Evolutionary conservation across 192 early-diverging fungal genomes (phyloP).

Genomic region (Gamsiella multidivaricata): DNA sequence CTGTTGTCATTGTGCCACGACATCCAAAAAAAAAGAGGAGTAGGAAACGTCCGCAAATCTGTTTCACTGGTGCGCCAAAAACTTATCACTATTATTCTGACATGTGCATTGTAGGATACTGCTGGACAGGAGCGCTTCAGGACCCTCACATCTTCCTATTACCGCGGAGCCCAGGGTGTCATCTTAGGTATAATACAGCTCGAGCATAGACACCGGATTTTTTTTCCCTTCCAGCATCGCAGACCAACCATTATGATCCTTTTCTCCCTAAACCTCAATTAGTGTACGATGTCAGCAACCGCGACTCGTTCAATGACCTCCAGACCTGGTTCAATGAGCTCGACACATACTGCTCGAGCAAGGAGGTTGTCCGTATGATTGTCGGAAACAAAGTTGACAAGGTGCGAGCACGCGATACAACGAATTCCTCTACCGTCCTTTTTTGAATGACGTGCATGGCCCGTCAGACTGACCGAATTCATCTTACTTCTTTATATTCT

Average conservation of each 20-base stretch:
- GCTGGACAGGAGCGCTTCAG: slow-evolving; percentile 99
- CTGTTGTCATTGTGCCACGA: background rate
- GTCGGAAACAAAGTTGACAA: slow-evolving; percentile 99
- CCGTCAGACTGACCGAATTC: slow-evolving; percentile 26
- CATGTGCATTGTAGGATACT: slow-evolving; percentile 79
- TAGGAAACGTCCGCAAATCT: no score
- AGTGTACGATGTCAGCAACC: slow-evolving; percentile 98
- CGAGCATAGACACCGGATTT: slow-evolving; percentile 11
- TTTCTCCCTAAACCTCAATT: background rate
- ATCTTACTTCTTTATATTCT: background rate
- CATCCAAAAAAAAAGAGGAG: no score
- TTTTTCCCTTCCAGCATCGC: background rate
- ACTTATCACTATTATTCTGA: slow-evolving; percentile 9
- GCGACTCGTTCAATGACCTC: slow-evolving; percentile 93
- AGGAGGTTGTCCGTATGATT: slow-evolving; percentile 95
- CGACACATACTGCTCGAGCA: slow-evolving; percentile 87
- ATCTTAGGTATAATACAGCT: slow-evolving; percentile 77
- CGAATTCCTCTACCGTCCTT: background rate
- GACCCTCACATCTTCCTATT: slow-evolving; percentile 97
- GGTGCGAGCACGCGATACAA: slow-evolving; percentile 57
- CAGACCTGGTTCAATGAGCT: slow-evolving; percentile 96
- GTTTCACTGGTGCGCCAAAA: background rate
- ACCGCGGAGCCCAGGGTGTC: slow-evolving; percentile 97
- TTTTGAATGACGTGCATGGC: slow-evolving; percentile 18
- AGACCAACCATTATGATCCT: background rate